Evolutionary conservation across 768 basidiomycete genomes (phyloP).

Genomic region (Antrodiella citrinella): DNA sequence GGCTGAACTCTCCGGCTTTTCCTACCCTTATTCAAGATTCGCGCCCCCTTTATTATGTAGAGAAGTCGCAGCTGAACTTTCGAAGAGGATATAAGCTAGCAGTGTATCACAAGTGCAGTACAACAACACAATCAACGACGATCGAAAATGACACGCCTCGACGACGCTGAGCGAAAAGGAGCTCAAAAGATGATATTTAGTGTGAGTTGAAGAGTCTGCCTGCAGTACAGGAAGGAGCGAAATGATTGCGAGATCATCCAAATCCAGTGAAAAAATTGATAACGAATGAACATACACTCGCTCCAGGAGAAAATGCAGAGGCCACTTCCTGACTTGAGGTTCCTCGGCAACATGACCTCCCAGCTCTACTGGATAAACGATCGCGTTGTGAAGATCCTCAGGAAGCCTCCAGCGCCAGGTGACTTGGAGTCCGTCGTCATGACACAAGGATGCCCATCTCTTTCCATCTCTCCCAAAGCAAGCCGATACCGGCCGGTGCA

Average conservation of each 20-base stretch:
- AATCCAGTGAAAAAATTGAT: neutral
- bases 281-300: neutral
- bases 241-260: neutral
- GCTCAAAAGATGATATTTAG: too few relatives aligned
- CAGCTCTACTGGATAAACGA: too few relatives aligned
- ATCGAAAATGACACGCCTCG: too few relatives aligned
- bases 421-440: neutral
- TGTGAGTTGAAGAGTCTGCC: too few relatives aligned
- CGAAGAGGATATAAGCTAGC: neutral
- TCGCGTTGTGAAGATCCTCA: too few relatives aligned
- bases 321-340: too few relatives aligned
- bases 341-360: too few relatives aligned
- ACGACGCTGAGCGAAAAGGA: too few relatives aligned
- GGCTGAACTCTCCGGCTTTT: neutral
- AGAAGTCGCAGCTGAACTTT: neutral
- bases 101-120: neutral
- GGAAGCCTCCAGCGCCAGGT: too few relatives aligned
- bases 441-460: conserved; percentile 61
- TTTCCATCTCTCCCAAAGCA: conserved; percentile 85
- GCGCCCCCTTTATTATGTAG: neutral
- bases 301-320: neutral
- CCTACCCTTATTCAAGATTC: neutral
- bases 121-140: neutral
- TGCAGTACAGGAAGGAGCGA: neutral
- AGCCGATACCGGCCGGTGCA: conserved; percentile 60